Conservation (phyloP, 768 basidiomycete genomes). For the Mycena leptocephala region DNA sequence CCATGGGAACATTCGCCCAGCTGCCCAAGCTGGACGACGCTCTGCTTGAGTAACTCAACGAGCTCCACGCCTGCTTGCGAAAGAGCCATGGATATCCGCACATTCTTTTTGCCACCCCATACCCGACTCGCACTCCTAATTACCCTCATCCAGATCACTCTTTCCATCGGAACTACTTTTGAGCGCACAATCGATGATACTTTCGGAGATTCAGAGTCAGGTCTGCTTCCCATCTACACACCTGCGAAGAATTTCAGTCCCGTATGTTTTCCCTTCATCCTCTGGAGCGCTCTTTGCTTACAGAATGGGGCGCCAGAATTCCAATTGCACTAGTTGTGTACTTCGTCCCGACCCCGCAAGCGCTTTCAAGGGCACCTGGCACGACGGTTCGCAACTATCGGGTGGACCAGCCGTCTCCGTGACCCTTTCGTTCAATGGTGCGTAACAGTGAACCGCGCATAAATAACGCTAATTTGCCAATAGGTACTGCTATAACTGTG, state of each 20-base stretch:
- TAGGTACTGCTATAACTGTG: constrained; percentile 9
- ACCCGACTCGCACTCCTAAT: neutral
- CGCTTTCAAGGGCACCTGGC: constrained; percentile 27
- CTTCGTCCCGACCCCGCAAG: constrained; percentile 3
- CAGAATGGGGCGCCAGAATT: neutral
- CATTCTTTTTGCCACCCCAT: neutral
- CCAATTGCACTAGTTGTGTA: neutral
- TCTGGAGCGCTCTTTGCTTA: neutral
- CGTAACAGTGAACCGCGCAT: neutral
- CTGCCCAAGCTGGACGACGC: too few relatives aligned
- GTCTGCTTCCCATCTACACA: constrained; percentile 13
- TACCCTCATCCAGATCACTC: neutral
- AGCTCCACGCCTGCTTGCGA: neutral
- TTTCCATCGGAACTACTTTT: neutral
- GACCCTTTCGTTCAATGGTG: constrained; percentile 19
- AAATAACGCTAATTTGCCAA: neutral
- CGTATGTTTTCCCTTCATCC: neutral
- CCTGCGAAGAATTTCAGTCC: constrained; percentile 3
- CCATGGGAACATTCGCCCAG: too few relatives aligned
- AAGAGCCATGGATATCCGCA: neutral
- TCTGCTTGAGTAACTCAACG: too few relatives aligned
- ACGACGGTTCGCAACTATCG: constrained; percentile 24
- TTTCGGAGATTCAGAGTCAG: constrained; percentile 7
- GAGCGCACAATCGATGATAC: constrained; percentile 27
- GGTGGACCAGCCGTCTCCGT: constrained; percentile 8